These are phyloP conservation scores for Talaromyces atroroseus DNA, from an alignment of 2,329 filamentous ascomycete species.

Conservation along the genomic window DNA sequence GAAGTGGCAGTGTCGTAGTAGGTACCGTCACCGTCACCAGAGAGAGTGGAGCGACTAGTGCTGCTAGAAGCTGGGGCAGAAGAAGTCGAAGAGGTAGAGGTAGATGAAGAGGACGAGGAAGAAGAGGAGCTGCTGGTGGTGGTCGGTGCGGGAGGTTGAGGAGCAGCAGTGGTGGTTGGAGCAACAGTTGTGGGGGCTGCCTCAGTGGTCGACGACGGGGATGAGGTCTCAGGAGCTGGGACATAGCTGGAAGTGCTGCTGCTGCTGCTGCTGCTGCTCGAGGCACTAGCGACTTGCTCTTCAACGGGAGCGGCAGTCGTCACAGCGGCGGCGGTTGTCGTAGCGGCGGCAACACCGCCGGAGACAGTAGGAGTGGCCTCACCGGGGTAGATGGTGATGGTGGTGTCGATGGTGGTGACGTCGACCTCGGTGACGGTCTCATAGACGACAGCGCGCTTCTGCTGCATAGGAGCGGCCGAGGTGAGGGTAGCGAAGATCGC, in stretches of 20 bases:
- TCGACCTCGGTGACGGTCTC: slow-evolving; percentile 46
- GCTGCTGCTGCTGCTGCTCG: not conserved
- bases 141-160: slow-evolving; percentile 19
- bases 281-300: not conserved
- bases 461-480: slow-evolving; percentile 29
- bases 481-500: slow-evolving; percentile 29
- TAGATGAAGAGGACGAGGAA: slow-evolving; percentile 15
- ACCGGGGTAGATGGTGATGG: slow-evolving; percentile 42
- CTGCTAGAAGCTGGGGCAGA: slow-evolving; percentile 2
- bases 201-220: slow-evolving; percentile 1
- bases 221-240: slow-evolving; percentile 5
- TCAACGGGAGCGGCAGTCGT: not conserved
- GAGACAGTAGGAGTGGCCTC: slow-evolving; percentile 15
- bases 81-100: slow-evolving; percentile 19
- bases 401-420: slow-evolving; percentile 46
- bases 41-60: slow-evolving; percentile 13
- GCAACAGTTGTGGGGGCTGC: slow-evolving; percentile 7
- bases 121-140: slow-evolving; percentile 4
- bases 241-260: slow-evolving; percentile 7
- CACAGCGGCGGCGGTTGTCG: slow-evolving; percentile 11
- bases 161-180: slow-evolving; percentile 7
- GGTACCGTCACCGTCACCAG: slow-evolving; percentile 60
- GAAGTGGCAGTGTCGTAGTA: slow-evolving; percentile 67
- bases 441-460: slow-evolving; percentile 44
- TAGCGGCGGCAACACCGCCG: slow-evolving; percentile 5